Percentiles rank a stretch among this genome's conserved stretches.
Conservation (phyloP, 352 stramenopile species). For the Globisporangium irregulare region DNA sequence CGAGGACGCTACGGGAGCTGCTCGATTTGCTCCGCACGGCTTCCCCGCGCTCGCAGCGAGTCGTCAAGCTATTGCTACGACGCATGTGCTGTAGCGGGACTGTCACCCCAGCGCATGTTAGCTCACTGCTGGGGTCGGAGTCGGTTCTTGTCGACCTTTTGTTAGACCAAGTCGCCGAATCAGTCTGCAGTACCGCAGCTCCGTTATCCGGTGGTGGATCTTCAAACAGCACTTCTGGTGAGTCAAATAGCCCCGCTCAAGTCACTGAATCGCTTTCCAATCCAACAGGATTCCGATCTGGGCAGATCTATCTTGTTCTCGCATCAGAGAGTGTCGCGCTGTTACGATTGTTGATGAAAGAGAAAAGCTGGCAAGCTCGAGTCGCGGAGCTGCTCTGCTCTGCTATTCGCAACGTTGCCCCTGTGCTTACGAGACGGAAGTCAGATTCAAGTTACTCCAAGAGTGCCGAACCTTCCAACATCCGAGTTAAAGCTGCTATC, state of each 20-base stretch:
- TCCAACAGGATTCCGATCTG: constrained; percentile 74
- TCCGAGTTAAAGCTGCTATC: constrained; percentile 68
- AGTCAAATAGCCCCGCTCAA: constrained; percentile 22
- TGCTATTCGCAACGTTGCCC: constrained; percentile 72
- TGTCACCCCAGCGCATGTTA: constrained; percentile 64
- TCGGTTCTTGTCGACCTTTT: constrained; percentile 81
- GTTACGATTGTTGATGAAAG: constrained; percentile 63
- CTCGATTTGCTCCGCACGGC: constrained; percentile 74
- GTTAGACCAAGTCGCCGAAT: constrained; percentile 85
- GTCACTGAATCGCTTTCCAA: constrained; percentile 79
- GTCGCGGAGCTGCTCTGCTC: constrained; percentile 67
- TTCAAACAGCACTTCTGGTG: constrained; percentile 22
- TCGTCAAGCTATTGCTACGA: constrained; percentile 78
- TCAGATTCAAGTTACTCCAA: constrained; percentile 14
- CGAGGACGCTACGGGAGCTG: constrained; percentile 64
- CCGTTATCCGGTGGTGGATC: constrained; percentile 53
- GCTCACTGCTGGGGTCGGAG: constrained; percentile 71
- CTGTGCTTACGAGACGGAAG: constrained; percentile 49
- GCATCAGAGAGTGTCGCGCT: constrained; percentile 83
- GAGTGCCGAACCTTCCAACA: constrained; percentile 37
- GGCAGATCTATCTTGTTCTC: constrained; percentile 73
- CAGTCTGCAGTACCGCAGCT: constrained; percentile 73
- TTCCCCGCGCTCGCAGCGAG: constrained; percentile 75
- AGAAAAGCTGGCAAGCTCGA: constrained; percentile 55
- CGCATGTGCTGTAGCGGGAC: constrained; percentile 66